Conservation (phyloP, 2,329 filamentous ascomycete genomes). For the Sporothrix globosa region DNA sequence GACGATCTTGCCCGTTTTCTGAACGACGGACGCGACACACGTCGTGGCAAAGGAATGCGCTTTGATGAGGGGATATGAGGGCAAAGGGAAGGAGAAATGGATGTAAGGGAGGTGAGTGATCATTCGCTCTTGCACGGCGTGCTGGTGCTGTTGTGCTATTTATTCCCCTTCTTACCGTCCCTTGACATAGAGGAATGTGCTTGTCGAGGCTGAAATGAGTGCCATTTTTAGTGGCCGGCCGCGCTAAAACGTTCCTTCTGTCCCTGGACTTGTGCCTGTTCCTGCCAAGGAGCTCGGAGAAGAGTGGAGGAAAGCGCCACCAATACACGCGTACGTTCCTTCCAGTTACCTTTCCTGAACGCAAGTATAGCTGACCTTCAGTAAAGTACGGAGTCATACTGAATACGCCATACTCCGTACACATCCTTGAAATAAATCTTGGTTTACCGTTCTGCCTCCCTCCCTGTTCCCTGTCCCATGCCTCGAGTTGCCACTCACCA, state of each 20-base stretch:
- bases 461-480: constrained; percentile 1
- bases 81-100: background rate
- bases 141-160: background rate
- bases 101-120: background rate
- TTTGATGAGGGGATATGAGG: background rate
- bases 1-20: constrained; percentile 4
- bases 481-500: constrained; percentile 7
- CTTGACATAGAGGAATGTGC: constrained; percentile 20
- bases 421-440: background rate
- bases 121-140: background rate
- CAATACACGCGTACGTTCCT: background rate
- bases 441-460: background rate
- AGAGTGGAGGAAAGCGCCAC: constrained; percentile 6
- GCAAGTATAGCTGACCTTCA: background rate
- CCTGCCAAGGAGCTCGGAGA: background rate
- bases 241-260: background rate
- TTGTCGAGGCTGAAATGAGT: constrained; percentile 10
- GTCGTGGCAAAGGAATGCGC: background rate
- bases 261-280: constrained; percentile 11
- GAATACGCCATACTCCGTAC: background rate
- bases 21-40: background rate
- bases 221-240: constrained; percentile 5
- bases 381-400: background rate
- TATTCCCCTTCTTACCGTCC: background rate
- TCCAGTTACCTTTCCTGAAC: background rate